A percentile compares a stretch with the other conserved stretches of the same genome.
Evolutionary conservation across 257 asterid genomes (phyloP).

Genomic region (Capsicum pubescens): DNA sequence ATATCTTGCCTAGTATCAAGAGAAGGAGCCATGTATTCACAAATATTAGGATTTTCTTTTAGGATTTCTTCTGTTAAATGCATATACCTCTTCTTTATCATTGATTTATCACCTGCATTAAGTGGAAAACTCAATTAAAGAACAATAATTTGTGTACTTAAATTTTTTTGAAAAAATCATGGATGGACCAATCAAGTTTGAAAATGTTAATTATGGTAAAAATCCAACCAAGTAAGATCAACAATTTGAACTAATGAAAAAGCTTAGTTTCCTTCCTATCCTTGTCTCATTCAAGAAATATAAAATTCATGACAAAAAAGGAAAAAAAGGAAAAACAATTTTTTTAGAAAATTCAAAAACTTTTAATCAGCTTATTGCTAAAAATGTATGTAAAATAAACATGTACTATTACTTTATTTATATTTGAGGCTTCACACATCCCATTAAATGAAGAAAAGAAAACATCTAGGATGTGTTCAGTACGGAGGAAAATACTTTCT

Average conservation of each 20-base stretch:
- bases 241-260: background rate
- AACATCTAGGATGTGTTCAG: too few relatives aligned
- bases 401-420: too few relatives aligned
- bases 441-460: too few relatives aligned
- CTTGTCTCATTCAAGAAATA: too few relatives aligned
- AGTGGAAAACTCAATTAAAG: background rate
- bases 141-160: background rate
- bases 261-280: background rate
- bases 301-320: too few relatives aligned
- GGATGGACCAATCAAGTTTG: too few relatives aligned
- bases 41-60: conserved; percentile 57
- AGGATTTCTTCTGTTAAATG: conserved; percentile 64
- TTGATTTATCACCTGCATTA: conserved; percentile 70
- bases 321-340: too few relatives aligned
- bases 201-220: background rate
- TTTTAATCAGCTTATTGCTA: too few relatives aligned
- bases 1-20: conserved; percentile 74
- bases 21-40: conserved; percentile 72
- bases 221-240: background rate
- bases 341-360: too few relatives aligned
- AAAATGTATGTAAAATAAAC: too few relatives aligned
- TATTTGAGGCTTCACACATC: too few relatives aligned
- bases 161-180: background rate
- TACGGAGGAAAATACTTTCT: too few relatives aligned
- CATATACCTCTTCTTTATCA: conserved; percentile 67